phyloP scores from a whole-genome alignment of 345 rosid species.

The Chamaenerion angustifolium region DNA sequence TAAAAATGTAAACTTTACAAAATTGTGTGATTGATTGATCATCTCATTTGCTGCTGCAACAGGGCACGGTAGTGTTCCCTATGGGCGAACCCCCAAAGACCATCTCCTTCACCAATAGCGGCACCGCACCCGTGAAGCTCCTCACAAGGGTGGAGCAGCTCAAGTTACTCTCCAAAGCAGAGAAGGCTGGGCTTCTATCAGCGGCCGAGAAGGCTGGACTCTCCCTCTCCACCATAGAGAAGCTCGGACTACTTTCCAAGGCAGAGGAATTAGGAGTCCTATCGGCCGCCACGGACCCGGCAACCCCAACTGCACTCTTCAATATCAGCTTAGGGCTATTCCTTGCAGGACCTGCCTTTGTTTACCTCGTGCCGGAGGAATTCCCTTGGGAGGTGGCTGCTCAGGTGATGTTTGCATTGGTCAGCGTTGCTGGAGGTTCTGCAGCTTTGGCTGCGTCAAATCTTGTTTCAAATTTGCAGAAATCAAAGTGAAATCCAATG shows the following conservation, averaged over 20 bases:
- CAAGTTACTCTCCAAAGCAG: slow-evolving; percentile 74
- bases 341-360: slow-evolving; percentile 68
- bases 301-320: slow-evolving; percentile 49
- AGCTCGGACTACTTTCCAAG: slow-evolving; percentile 80
- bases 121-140: slow-evolving; percentile 43
- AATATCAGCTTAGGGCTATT: slow-evolving; percentile 57
- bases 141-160: slow-evolving; percentile 89
- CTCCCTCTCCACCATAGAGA: slow-evolving; percentile 76
- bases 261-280: slow-evolving; percentile 82
- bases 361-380: slow-evolving; percentile 76
- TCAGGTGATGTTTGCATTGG: slow-evolving; percentile 46
- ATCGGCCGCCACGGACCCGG: slow-evolving; percentile 77
- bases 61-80: slow-evolving; percentile 32
- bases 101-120: slow-evolving; percentile 7
- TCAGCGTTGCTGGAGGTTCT: slow-evolving; percentile 56
- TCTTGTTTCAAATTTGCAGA: slow-evolving; percentile 76
- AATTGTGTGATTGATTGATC: too few relatives aligned
- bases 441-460: slow-evolving; percentile 82
- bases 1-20: too few relatives aligned
- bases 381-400: slow-evolving; percentile 46
- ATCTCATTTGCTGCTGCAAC: too few relatives aligned
- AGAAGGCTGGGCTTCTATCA: slow-evolving; percentile 76
- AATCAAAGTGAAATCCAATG: slow-evolving; percentile 20
- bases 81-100: slow-evolving; percentile 33
- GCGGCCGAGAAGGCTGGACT: slow-evolving; percentile 85